phyloP scores from a whole-genome alignment of 495 filamentous ascomycete species.

The Aspergillus funiculosus region DNA sequence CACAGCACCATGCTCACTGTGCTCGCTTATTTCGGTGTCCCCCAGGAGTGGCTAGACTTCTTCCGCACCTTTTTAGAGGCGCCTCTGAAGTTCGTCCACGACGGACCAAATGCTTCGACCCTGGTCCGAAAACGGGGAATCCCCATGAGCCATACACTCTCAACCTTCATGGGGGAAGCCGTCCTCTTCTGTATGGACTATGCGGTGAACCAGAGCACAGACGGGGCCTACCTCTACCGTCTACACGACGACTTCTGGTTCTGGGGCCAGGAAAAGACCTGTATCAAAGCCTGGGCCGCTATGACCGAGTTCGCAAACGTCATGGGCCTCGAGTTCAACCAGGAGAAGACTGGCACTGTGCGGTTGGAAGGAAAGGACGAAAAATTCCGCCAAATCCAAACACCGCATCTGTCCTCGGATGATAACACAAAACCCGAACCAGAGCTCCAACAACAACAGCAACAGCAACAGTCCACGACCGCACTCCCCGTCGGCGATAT shows the following conservation, averaged over 20 bases:
- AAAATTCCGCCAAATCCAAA: neutral
- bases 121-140: conserved; percentile 50
- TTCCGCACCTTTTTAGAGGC: conserved; percentile 56
- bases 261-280: conserved; percentile 51
- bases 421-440: too few relatives aligned
- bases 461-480: neutral
- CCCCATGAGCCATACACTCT: conserved; percentile 55
- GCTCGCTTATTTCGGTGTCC: conserved; percentile 55
- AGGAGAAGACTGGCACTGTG: conserved; percentile 54
- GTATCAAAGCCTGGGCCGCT: conserved; percentile 52
- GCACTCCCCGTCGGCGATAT: conserved; percentile 47
- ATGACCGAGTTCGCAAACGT: conserved; percentile 49
- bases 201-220: conserved; percentile 54
- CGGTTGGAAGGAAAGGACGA: conserved; percentile 24
- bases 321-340: conserved; percentile 54
- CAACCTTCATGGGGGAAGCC: conserved; percentile 53
- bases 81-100: conserved; percentile 53
- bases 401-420: too few relatives aligned
- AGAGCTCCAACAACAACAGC: too few relatives aligned
- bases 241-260: conserved; percentile 68
- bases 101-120: conserved; percentile 37
- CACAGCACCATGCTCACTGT: conserved; percentile 54
- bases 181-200: conserved; percentile 63
- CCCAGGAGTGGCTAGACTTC: conserved; percentile 54
- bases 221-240: conserved; percentile 51